Evolutionary conservation across 495 filamentous ascomycete species (phyloP).

Genomic region (Penicillium soppii): DNA sequence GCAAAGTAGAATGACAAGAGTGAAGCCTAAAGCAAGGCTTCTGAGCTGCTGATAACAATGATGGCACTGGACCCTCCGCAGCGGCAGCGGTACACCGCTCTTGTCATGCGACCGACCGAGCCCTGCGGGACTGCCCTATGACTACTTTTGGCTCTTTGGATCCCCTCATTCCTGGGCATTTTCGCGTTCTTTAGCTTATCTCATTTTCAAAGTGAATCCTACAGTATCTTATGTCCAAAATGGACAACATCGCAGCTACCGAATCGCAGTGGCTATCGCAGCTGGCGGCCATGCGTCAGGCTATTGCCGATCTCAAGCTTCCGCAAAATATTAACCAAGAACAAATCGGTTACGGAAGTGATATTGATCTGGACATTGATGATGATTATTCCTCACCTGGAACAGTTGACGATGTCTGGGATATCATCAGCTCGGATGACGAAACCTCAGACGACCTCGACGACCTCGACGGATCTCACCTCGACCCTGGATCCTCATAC

Average conservation of each 20-base stretch:
- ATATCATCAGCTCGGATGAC: conserved; percentile 74
- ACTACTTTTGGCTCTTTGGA: conserved; percentile 3
- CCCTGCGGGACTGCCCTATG: conserved; percentile 15
- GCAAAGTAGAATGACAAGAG: conserved; percentile 5
- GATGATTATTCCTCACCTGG: conserved; percentile 60
- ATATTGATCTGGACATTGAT: conserved; percentile 59
- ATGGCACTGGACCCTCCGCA: conserved; percentile 9
- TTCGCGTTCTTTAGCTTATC: neutral
- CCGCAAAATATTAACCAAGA: conserved; percentile 44
- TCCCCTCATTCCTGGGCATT: conserved; percentile 1
- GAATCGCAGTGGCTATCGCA: conserved; percentile 72
- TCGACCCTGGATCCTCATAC: conserved; percentile 26
- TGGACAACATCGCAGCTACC: conserved; percentile 34
- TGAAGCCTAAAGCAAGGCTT: neutral
- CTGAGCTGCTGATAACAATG: conserved; percentile 12
- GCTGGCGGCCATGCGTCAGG: conserved; percentile 67
- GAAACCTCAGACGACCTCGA: conserved; percentile 51
- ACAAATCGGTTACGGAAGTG: conserved; percentile 50
- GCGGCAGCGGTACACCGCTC: conserved; percentile 1
- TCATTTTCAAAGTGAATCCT: neutral
- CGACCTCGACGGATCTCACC: conserved; percentile 17
- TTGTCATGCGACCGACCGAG: conserved; percentile 11
- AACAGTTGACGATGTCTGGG: conserved; percentile 82
- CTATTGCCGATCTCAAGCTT: conserved; percentile 67
- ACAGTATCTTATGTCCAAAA: conserved; percentile 1